Evolutionary conservation across 179 eudicot species (phyloP).

Genomic region (Gypsophila paniculata): DNA sequence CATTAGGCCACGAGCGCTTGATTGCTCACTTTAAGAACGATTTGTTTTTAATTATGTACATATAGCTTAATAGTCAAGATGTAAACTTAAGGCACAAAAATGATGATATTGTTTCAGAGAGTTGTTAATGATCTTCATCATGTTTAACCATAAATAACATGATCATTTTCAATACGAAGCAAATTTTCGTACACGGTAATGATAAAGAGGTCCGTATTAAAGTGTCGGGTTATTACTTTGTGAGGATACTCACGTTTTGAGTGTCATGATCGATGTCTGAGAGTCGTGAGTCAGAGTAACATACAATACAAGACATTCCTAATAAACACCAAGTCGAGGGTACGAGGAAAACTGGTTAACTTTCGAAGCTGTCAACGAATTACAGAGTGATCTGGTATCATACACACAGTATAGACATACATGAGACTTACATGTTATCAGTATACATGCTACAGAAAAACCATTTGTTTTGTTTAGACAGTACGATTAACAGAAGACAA

Average conservation of each 20-base stretch:
- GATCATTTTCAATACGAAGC: no score
- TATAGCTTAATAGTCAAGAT: no score
- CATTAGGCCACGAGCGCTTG: constrained; percentile 10
- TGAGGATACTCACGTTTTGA: no score
- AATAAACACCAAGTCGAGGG: no score
- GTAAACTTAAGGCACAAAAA: no score
- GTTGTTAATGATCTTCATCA: no score
- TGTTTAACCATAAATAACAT: no score
- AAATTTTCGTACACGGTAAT: no score
- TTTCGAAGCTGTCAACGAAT: neutral
- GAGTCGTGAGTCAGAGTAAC: neutral
- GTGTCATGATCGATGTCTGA: neutral
- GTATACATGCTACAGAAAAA: neutral
- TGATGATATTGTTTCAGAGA: no score
- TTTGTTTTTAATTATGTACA: no score
- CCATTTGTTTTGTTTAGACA: neutral
- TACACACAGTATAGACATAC: neutral
- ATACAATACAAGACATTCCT: neutral
- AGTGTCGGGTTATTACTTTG: no score
- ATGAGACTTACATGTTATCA: neutral
- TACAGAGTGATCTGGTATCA: neutral
- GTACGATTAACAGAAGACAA: neutral
- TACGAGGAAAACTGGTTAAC: neutral
- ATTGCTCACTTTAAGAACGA: neutral
- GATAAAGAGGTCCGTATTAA: no score